Evolutionary conservation across 257 asterid genomes (phyloP).

Genomic region (Avicennia marina): DNA sequence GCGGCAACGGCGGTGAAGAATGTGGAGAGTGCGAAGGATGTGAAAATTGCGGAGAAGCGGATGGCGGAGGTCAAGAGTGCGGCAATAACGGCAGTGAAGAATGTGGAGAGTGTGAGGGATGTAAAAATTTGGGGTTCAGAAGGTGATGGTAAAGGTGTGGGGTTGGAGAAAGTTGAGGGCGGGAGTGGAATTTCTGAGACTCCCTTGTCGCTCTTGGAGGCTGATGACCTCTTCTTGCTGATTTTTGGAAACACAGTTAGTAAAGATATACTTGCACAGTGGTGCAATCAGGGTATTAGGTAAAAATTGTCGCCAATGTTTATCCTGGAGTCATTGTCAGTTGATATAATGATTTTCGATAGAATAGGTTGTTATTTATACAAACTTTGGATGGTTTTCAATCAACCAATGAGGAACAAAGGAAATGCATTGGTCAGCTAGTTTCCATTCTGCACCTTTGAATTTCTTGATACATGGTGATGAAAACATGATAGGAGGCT

Average conservation of each 20-base stretch:
- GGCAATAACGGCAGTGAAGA: conserved; percentile 16
- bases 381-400: too few species aligned
- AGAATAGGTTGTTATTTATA: not conserved
- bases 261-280: conserved; percentile 77
- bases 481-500: too few species aligned
- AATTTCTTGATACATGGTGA: too few species aligned
- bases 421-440: too few species aligned
- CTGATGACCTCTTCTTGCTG: conserved; percentile 64
- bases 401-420: too few species aligned
- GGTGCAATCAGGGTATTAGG: conserved; percentile 99
- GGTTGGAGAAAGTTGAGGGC: conserved; percentile 25
- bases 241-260: conserved; percentile 67
- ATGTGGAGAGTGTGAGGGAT: conserved; percentile 35
- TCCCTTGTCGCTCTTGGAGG: conserved; percentile 47
- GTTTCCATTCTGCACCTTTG: too few species aligned
- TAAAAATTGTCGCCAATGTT: conserved; percentile 21
- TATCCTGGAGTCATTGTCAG: not conserved
- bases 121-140: conserved; percentile 25
- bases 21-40: conserved; percentile 36
- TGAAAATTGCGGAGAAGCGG: conserved; percentile 21
- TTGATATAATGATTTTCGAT: not conserved
- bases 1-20: conserved; percentile 21
- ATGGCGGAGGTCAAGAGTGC: conserved; percentile 7
- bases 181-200: conserved; percentile 29
- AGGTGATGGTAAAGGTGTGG: conserved; percentile 29